Percentiles rank a stretch among this genome's conserved stretches.
phyloP scores from a whole-genome alignment of 78 protist genomes.

The Cavenderia fasciculata region DNA sequence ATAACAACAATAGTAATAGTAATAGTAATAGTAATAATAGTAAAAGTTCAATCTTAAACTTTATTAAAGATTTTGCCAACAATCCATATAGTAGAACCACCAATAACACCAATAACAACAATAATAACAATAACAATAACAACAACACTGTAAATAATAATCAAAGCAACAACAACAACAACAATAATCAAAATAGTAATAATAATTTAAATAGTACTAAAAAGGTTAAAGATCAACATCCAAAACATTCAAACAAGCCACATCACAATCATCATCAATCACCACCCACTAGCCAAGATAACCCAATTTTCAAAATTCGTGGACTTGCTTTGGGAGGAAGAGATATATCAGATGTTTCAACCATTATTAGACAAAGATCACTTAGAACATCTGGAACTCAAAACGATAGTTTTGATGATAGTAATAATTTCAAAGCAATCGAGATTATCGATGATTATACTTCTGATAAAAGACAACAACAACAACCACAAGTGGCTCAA shows the following conservation, averaged over 20 bases:
- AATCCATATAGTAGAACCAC: no score
- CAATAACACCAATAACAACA: no score
- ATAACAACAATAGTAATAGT: neutral
- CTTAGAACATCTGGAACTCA: neutral
- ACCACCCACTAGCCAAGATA: neutral
- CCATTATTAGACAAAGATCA: neutral
- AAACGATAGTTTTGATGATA: neutral
- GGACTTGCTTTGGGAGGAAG: conserved; percentile 11
- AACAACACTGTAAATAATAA: conserved; percentile 17
- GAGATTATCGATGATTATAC: conserved; percentile 38
- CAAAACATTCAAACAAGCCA: no score
- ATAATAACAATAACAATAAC: neutral
- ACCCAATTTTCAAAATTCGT: conserved; percentile 6
- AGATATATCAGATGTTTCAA: conserved; percentile 12
- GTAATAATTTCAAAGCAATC: neutral
- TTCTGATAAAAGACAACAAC: conserved; percentile 1
- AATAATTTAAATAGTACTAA: neutral
- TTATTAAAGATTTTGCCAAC: neutral
- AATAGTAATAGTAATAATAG: conserved; percentile 7
- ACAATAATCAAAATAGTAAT: neutral
- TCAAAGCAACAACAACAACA: conserved; percentile 5
- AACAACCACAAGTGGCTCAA: neutral
- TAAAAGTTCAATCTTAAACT: neutral
- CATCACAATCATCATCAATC: no score
- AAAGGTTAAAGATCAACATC: no score